phyloP scores from a whole-genome alignment of 2,329 filamentous ascomycete species.

The Ascochyta rabiei region DNA sequence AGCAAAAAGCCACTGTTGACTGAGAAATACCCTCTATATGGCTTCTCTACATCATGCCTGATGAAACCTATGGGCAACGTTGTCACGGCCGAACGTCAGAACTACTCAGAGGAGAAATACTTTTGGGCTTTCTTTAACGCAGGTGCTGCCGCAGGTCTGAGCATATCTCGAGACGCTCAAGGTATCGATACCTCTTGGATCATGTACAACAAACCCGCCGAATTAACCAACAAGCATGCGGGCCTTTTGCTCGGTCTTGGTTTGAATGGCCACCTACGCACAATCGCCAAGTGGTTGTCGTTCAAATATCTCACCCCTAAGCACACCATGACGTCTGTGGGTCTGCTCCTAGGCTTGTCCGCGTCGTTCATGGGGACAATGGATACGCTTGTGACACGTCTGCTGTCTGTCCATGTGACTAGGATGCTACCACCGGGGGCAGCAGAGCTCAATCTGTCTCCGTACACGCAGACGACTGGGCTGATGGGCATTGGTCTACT shows the following conservation, averaged over 20 bases:
- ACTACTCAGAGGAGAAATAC: slow-evolving; percentile 94
- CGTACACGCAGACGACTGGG: slow-evolving; percentile 91
- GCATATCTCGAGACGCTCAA: slow-evolving; percentile 86
- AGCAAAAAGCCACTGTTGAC: slow-evolving; percentile 87
- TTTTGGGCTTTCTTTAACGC: slow-evolving; percentile 99
- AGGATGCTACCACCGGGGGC: slow-evolving; percentile 91
- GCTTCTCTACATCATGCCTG: slow-evolving; percentile 89
- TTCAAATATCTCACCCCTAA: slow-evolving; percentile 99
- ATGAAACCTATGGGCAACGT: slow-evolving; percentile 93
- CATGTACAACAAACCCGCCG: slow-evolving; percentile 92
- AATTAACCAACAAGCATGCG: slow-evolving; percentile 94
- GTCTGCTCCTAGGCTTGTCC: slow-evolving; percentile 87
- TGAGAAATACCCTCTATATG: slow-evolving; percentile 86
- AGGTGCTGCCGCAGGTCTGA: slow-evolving; percentile 88
- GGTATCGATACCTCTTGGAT: slow-evolving; percentile 99
- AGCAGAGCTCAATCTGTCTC: slow-evolving; percentile 91
- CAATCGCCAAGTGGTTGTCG: slow-evolving; percentile 94
- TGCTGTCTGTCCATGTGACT: slow-evolving; percentile 94
- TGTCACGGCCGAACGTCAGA: slow-evolving; percentile 85
- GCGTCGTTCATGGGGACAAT: slow-evolving; percentile 96
- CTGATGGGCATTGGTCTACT: slow-evolving; percentile 96
- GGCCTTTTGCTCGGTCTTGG: slow-evolving; percentile 90
- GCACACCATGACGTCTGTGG: slow-evolving; percentile 98
- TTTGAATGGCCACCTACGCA: slow-evolving; percentile 92
- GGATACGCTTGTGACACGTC: slow-evolving; percentile 91